Evolutionary conservation across 768 basidiomycete species (phyloP), one percentile per base, ranked within the genome.

Genomic region (Cubamyces lactineus): DNA sequence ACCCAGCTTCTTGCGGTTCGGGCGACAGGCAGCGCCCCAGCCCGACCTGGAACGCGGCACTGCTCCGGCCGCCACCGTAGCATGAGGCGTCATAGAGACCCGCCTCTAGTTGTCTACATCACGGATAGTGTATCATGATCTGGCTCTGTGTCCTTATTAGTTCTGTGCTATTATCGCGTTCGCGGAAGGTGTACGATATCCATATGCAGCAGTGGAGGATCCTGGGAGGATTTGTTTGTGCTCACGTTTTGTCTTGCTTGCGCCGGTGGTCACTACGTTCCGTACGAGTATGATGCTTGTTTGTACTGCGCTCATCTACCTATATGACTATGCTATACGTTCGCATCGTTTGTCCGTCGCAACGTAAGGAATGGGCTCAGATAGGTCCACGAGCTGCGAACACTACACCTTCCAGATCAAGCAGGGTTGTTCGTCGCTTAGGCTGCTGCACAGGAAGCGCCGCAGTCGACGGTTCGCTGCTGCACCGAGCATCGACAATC

Each of bases 31-130:
- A 13, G 62, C 49, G 40, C 64, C 66, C 19, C 66, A 60, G 48
- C 65, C 70, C 0, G 71, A 73, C 48, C 23, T 73, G 4, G 71
- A 73, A 62, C 64, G 71, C 23, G 71, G 71, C 16, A 42, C 61
- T 41, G 68, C 65, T 30, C 56, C 63, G 0, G 58, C 67, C 12
- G 52, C 66, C 4, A 55, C 46, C 46, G 62, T 58, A 1, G 62
- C 67, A n/a, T 65, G 34, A 64, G 46, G 23, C 5, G 8, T 2
- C 40, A n/a, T 13, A 11, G 17, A 23, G n/a, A n/a, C 12, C 12
- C 12, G 46, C 7, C 46, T 47, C 23, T 24, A 7, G 21, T 23
- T 34, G 9, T 34, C 34, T 4, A 9, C 34, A 34, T 34, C 34
- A 34, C 34, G 45, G 8, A 6, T 23, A 13, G 21, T 23, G 17